Evolutionary conservation across 73 alveolate species (phyloP), one percentile per base, ranked within the genome.

Genomic region (Paramecium bursaria): DNA sequence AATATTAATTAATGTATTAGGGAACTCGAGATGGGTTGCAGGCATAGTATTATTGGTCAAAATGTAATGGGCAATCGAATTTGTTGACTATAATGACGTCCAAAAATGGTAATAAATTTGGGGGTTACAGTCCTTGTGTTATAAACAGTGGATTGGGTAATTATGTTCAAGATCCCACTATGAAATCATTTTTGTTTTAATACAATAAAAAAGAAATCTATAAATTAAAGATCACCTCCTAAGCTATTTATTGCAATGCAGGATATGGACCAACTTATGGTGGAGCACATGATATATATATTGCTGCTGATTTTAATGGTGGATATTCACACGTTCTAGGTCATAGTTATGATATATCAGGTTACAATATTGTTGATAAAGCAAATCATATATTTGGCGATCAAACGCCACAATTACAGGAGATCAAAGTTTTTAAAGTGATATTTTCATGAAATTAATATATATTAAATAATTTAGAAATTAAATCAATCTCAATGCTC

Each of bases 361-460:
- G 33, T 29, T 57, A 13, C 4, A 29, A 25, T 25, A 26, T 2
- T 27, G 25, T 23, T 26, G 14, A 57, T n/a, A 48, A 5, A 9
- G 17, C 50, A 25, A 57, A 48, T 10, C 76, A 57, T 57, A 29
- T 57, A 29, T 26, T 57, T 23, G 76, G 76, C 9, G n/a, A 57
- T 11, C 14, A 19, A 3, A 57, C 76, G 17, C 76, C 76, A 57
- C 26, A 57, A n/a, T 25, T 57, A 57, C 51, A 9, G 15, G 51
- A 29, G 31, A 25, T 33, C 14, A 50, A 57, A 22, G 39, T 57
- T n/a, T n/a, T n/a, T n/a, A n/a, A n/a, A n/a, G n/a, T n/a, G n/a
- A n/a, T n/a, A n/a, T n/a, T n/a, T n/a, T n/a, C n/a, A n/a, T n/a
- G n/a, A n/a, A n/a, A n/a, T n/a, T n/a, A n/a, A n/a, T n/a, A n/a